phyloP scores from a whole-genome alignment of 176 grass and related monocot genomes.

The Oryza officinalis region DNA sequence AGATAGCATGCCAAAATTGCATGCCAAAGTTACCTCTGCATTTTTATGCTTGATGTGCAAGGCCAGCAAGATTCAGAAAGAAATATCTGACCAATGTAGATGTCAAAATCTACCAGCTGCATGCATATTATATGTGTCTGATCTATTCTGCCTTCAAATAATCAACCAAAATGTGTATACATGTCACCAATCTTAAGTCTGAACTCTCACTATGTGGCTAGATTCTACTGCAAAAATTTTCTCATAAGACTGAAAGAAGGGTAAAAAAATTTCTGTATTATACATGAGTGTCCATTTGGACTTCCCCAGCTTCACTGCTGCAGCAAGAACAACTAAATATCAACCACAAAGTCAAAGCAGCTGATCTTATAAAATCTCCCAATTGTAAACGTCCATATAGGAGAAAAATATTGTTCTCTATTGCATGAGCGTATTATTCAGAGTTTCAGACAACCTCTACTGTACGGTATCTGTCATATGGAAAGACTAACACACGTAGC shows the following conservation, averaged over 20 bases:
- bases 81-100: neutral
- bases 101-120: conserved; percentile 9
- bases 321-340: no score
- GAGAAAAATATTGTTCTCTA: neutral
- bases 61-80: neutral
- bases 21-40: neutral
- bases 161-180: neutral
- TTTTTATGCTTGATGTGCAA: neutral
- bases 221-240: neutral
- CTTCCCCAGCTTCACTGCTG: neutral
- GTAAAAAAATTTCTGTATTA: neutral
- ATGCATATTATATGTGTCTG: neutral
- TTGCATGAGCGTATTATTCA: neutral
- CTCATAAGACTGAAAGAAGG: neutral
- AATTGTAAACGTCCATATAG: neutral
- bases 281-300: neutral
- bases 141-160: neutral
- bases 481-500: neutral
- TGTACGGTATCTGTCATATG: neutral
- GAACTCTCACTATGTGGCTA: neutral
- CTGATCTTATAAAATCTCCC: neutral
- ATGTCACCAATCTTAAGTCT: neutral
- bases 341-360: conserved; percentile 3
- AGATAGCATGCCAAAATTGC: neutral
- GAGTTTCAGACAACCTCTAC: neutral